Percentiles rank a stretch among this genome's conserved stretches.
Evolutionary conservation across 495 filamentous ascomycete genomes (phyloP).

Genomic region (Thermochaetoides thermophila): DNA sequence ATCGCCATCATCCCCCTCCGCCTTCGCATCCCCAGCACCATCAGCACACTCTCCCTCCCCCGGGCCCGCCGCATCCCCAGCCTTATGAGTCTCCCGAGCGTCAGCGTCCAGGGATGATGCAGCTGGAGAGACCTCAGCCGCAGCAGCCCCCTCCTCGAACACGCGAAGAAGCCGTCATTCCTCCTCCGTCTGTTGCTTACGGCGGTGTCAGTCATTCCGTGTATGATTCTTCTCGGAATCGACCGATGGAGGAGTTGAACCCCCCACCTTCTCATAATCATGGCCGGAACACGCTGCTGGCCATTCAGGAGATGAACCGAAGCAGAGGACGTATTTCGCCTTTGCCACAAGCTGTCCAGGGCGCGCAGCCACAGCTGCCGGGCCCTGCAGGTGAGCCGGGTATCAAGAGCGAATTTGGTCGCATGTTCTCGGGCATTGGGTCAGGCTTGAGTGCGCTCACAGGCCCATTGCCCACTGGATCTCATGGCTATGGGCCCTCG

Average conservation of each 20-base stretch:
- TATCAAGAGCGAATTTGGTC: slow-evolving; percentile 83
- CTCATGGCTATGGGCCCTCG: slow-evolving; percentile 27
- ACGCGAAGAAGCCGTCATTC: slow-evolving; percentile 22
- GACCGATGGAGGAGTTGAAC: slow-evolving; percentile 45
- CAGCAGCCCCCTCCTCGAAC: slow-evolving; percentile 20
- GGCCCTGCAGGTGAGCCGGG: slow-evolving; percentile 64
- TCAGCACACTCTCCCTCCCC: slow-evolving; percentile 25
- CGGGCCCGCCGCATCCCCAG: slow-evolving; percentile 22
- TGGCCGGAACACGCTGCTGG: slow-evolving; percentile 37
- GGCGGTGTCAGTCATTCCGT: slow-evolving; percentile 18
- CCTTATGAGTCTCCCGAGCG: slow-evolving; percentile 35
- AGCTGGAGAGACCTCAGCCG: slow-evolving; percentile 23
- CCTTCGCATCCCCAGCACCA: slow-evolving; percentile 30
- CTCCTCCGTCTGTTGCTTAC: slow-evolving; percentile 32
- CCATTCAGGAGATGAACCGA: slow-evolving; percentile 49
- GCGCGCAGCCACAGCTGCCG: slow-evolving; percentile 63
- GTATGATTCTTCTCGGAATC: slow-evolving; percentile 27
- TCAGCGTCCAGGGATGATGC: slow-evolving; percentile 20
- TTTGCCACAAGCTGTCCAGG: slow-evolving; percentile 82
- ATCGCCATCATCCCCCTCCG: slow-evolving; percentile 31
- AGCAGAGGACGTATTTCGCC: slow-evolving; percentile 59
- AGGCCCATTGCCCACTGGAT: slow-evolving; percentile 34
- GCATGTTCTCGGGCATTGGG: slow-evolving; percentile 83
- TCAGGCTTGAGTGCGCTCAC: slow-evolving; percentile 59
- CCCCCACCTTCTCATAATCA: slow-evolving; percentile 24